These are phyloP conservation scores for Alternaria conjuncta DNA, from an alignment of 2,329 filamentous ascomycete species.

Conservation along the genomic window DNA sequence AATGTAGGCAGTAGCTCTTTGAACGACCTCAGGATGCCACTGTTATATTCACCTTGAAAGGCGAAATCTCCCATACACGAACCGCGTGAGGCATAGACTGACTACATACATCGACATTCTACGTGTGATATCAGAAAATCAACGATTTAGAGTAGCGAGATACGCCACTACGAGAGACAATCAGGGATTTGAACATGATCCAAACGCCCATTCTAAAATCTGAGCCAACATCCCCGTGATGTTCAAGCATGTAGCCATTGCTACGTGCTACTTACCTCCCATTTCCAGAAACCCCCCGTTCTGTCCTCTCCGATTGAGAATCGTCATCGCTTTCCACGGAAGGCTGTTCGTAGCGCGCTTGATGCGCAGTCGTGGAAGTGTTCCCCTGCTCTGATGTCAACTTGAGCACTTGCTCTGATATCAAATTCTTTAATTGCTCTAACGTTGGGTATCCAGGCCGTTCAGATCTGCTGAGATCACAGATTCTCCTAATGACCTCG, in stretches of 20 bases:
- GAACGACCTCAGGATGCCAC: background rate
- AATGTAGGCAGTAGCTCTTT: background rate
- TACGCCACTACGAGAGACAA: background rate
- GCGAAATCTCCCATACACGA: background rate
- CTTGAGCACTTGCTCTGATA: background rate
- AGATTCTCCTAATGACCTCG: background rate
- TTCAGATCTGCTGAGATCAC: background rate
- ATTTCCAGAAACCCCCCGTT: background rate
- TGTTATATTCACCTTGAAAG: background rate
- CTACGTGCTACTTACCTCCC: background rate
- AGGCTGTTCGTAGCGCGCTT: background rate
- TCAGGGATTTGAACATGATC: background rate
- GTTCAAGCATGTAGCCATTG: background rate
- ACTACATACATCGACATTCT: background rate
- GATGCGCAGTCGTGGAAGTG: background rate
- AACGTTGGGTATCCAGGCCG: background rate
- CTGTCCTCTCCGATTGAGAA: background rate
- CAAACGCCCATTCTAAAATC: background rate
- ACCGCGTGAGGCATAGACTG: background rate
- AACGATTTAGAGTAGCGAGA: background rate
- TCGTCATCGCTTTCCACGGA: background rate
- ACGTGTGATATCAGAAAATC: background rate
- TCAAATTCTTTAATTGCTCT: background rate
- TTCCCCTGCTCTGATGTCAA: background rate
- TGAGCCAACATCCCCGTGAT: background rate